phyloP scores from a whole-genome alignment of 768 basidiomycete genomes.

The Boletales sp. region DNA sequence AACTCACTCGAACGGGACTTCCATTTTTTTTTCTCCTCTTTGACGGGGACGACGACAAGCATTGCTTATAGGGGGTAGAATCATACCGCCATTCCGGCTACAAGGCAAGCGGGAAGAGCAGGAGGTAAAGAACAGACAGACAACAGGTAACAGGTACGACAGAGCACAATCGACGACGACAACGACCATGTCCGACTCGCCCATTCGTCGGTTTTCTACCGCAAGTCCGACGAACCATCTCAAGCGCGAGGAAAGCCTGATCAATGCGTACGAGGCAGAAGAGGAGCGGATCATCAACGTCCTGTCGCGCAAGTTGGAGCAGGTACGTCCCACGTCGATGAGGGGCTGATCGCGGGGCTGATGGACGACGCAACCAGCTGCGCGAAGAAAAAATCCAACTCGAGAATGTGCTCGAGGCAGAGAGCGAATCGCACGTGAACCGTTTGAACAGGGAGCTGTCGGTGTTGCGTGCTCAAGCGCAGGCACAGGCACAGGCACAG shows the following conservation, averaged over 20 bases:
- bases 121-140: background rate
- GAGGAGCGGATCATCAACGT: constrained; percentile 86
- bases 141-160: background rate
- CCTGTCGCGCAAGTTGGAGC: constrained; percentile 77
- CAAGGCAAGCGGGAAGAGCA: background rate
- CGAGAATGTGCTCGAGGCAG: constrained; percentile 79
- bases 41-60: too few relatives aligned
- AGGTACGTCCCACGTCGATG: constrained; percentile 41
- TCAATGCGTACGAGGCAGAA: constrained; percentile 87
- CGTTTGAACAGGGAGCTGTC: constrained; percentile 67
- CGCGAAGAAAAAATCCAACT: constrained; percentile 82
- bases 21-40: background rate
- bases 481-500: constrained; percentile 29
- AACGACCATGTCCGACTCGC: constrained; percentile 36
- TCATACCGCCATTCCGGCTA: too few relatives aligned
- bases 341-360: background rate
- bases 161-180: background rate
- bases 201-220: constrained; percentile 54
- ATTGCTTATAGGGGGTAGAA: too few relatives aligned
- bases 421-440: constrained; percentile 84
- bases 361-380: constrained; percentile 40
- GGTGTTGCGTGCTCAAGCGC: constrained; percentile 57
- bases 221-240: constrained; percentile 47
- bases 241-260: constrained; percentile 65
- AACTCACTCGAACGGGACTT: background rate